Evolutionary conservation across 257 asterid genomes (phyloP).

Genomic region (Linderniella brevidens): DNA sequence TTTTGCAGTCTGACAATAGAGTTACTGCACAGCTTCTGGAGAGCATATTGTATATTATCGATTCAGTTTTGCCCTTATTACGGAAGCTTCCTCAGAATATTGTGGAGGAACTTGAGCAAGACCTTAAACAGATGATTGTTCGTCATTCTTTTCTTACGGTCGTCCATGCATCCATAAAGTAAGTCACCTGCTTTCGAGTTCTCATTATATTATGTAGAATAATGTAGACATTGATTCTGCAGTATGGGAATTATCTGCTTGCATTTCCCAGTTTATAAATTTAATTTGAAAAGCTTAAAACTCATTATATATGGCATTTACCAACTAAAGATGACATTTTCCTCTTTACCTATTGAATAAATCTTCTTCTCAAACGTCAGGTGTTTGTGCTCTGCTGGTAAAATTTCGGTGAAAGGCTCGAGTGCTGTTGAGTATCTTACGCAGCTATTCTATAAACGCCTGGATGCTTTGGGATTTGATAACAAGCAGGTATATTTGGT

Average conservation of each 20-base stretch:
- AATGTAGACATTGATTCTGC: no score
- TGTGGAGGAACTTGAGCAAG: conserved; percentile 86
- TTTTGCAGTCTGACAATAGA: conserved; percentile 66
- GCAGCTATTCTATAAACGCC: conserved; percentile 63
- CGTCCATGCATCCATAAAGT: conserved; percentile 97
- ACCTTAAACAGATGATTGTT: conserved; percentile 93
- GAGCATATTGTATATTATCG: conserved; percentile 81
- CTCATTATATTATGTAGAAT: conserved; percentile 5
- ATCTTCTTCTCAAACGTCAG: conserved; percentile 32
- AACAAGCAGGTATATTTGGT: conserved; percentile 52
- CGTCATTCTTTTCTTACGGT: conserved; percentile 94
- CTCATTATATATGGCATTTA: no score
- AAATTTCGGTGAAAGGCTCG: conserved; percentile 76
- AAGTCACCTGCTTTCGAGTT: conserved; percentile 15
- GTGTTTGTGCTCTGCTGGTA: conserved; percentile 87
- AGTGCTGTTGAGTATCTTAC: conserved; percentile 66
- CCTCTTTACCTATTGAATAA: neutral
- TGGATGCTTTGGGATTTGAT: conserved; percentile 63
- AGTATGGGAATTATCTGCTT: no score
- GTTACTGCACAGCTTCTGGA: conserved; percentile 84
- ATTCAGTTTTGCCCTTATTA: conserved; percentile 79
- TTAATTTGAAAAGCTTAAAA: no score
- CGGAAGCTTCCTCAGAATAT: conserved; percentile 74
- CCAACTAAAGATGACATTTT: neutral
- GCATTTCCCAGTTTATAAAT: no score